phyloP scores from a whole-genome alignment of 345 rosid species.

The Cardiospermum halicacabum region DNA sequence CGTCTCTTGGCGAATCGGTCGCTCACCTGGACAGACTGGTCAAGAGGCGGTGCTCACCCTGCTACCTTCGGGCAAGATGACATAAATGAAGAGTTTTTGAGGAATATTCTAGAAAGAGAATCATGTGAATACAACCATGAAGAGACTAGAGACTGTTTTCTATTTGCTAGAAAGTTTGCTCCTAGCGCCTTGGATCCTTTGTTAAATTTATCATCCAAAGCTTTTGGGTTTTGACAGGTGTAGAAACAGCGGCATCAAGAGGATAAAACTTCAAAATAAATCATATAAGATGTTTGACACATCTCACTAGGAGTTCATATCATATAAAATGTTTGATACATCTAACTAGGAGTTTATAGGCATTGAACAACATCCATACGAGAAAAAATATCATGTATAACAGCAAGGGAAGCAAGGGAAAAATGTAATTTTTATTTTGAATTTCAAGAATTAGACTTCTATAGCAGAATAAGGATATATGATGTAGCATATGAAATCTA shows the following conservation, averaged over 20 bases:
- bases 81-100: slow-evolving; percentile 48
- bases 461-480: background rate
- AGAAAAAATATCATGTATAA: background rate
- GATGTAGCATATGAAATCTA: background rate
- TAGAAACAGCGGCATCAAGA: no score
- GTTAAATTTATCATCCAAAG: slow-evolving; percentile 40
- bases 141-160: slow-evolving; percentile 41
- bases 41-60: slow-evolving; percentile 91
- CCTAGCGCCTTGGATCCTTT: slow-evolving; percentile 73
- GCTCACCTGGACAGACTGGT: slow-evolving; percentile 88
- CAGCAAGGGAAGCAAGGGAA: no score
- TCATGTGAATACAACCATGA: slow-evolving; percentile 55
- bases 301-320: background rate
- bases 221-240: slow-evolving; percentile 37
- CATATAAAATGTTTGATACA: background rate
- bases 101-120: slow-evolving; percentile 36
- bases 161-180: slow-evolving; percentile 82
- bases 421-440: background rate
- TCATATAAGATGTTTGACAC: background rate
- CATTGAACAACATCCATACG: background rate
- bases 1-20: slow-evolving; percentile 66
- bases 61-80: slow-evolving; percentile 68
- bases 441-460: background rate
- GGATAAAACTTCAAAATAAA: no score
- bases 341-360: background rate